phyloP scores from a whole-genome alignment of 2,329 filamentous ascomycete genomes.

The Trichoderma atrobrunneum region DNA sequence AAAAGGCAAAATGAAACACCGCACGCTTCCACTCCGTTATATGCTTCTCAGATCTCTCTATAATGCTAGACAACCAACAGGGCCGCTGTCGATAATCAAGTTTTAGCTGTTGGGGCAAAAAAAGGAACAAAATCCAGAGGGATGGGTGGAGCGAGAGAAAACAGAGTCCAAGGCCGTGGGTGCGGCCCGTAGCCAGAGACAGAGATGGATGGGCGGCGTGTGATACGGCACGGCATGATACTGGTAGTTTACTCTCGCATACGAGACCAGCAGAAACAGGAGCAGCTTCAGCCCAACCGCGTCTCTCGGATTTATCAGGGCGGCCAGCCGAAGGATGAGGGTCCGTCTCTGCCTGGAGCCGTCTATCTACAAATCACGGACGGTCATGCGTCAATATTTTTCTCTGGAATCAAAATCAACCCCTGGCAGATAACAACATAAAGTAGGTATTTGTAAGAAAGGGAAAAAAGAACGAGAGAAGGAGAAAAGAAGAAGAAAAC shows the following conservation, averaged over 20 bases:
- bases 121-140: not conserved
- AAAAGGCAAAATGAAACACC: not conserved
- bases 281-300: not conserved
- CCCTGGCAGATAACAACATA: not conserved
- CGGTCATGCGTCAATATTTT: not conserved
- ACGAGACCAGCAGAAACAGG: not conserved
- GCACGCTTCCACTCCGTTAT: not conserved
- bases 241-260: not conserved
- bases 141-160: not conserved
- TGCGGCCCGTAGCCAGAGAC: not conserved
- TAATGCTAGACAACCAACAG: not conserved
- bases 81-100: conserved; percentile 5
- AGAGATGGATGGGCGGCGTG: not conserved
- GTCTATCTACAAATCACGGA: not conserved
- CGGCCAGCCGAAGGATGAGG: not conserved
- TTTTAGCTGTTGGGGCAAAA: conserved; percentile 8
- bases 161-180: not conserved
- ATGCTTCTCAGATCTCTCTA: not conserved
- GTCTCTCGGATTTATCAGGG: not conserved
- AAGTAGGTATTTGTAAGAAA: not conserved
- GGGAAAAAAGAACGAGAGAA: not conserved
- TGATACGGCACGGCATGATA: conserved; percentile 12
- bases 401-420: not conserved
- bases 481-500: not conserved
- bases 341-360: not conserved